A percentile compares a stretch with the other conserved stretches of the same genome.
Evolutionary conservation across 192 early-diverging fungal genomes (phyloP).

Genomic region (Powellomyces hirtus): DNA sequence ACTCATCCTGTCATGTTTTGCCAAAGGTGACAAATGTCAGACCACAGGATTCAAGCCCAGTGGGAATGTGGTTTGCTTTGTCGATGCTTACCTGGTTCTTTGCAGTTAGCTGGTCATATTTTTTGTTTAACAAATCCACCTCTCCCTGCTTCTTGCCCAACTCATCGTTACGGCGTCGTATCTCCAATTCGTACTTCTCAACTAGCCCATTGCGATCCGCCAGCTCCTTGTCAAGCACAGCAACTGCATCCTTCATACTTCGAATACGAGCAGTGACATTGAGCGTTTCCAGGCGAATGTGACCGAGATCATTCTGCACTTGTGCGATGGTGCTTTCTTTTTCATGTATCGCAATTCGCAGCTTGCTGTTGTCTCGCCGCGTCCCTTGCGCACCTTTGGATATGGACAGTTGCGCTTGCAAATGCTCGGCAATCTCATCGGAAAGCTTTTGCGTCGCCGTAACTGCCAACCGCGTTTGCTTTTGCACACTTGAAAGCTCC

Average conservation of each 20-base stretch:
- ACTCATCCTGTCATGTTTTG: constrained; percentile 38
- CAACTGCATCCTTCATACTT: constrained; percentile 38
- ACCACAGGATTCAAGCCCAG: neutral
- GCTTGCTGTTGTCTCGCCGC: constrained; percentile 40
- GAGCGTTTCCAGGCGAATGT: constrained; percentile 46
- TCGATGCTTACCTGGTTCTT: constrained; percentile 46
- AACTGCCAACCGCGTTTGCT: constrained; percentile 35
- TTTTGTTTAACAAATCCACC: constrained; percentile 64
- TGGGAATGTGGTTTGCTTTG: neutral
- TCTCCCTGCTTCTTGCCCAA: constrained; percentile 59
- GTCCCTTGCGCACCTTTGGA: constrained; percentile 51
- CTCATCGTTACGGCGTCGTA: constrained; percentile 55
- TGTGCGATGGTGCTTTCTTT: constrained; percentile 53
- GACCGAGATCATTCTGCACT: constrained; percentile 52
- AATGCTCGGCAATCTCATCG: constrained; percentile 52
- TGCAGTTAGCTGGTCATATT: constrained; percentile 50
- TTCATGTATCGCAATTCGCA: constrained; percentile 51
- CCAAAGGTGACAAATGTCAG: neutral
- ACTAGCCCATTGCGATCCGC: constrained; percentile 48
- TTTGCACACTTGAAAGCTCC: constrained; percentile 47
- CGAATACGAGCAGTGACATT: constrained; percentile 29
- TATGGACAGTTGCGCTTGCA: constrained; percentile 52
- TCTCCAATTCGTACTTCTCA: constrained; percentile 65
- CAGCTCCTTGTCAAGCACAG: constrained; percentile 44
- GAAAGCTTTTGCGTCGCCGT: constrained; percentile 40